Evolutionary conservation across 1,284 basidiomycete species (phyloP), one percentile per base, ranked within the genome.

Genomic region (Cryptococcus sp.): DNA sequence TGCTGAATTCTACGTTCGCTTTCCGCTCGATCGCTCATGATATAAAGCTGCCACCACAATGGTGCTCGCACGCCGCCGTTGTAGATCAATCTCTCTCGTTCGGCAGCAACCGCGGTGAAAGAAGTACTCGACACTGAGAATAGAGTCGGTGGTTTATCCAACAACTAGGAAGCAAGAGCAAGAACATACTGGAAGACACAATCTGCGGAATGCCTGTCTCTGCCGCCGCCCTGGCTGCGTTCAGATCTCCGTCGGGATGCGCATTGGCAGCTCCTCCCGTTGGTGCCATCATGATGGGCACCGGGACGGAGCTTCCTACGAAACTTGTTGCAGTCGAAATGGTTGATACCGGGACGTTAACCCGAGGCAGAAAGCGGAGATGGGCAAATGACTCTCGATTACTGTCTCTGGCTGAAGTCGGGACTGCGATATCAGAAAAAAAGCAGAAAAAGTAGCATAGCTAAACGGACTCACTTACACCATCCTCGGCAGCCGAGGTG

Each of bases 21-120:
- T 23, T 55, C 53, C 29, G 44, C 45, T 20, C 46, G 20, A 22
- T 55, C 53, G 17, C 26, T 55, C 53, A 55, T 55, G 46, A 55
- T 55, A 34, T 55, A 55, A 22, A 55, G 38, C 22, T 55, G 53
- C 53, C 53, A 55, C 53, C 53, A 55, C 8, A 55, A 25, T 11
- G n/a, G 43, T 8, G 53, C 53, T 39, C 46, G 22, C 20, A 37
- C 22, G 17, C 48, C 38, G 25, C 26, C 34, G 6, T 20, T 15
- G n/a, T n/a, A 39, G n/a, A 38, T n/a, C 20, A 46, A 10, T 34
- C 29, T 34, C 8, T 34, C 29, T 34, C 29, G 29, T 13, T 34
- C 29, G 29, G 29, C 29, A 10, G 29, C 29, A 5, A 34, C 29
- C 2, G 29, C 29, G 29, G 29, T 34, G 29, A 34, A 34, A 10